Evolutionary conservation across 768 basidiomycete genomes (phyloP), one percentile per base, ranked within the genome.

Genomic region (Pisolithus tinctorius): DNA sequence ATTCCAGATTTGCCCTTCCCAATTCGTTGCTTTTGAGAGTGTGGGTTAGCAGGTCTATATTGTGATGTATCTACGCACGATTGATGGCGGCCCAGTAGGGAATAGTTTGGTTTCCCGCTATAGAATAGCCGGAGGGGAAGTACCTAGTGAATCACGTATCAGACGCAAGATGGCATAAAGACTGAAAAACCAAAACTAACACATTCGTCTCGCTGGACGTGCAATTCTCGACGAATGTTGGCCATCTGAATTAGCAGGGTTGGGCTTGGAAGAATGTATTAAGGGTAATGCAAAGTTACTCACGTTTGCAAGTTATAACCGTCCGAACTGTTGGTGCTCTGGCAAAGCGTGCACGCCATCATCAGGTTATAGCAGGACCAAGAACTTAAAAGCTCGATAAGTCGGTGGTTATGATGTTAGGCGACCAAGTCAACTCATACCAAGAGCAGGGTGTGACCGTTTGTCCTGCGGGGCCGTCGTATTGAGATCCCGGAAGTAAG

Each of bases 331-430:
- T 51, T 29, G 9, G 49, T 26, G n/a, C 67, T 68, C 60, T 82
- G 80, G 48, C 80, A 82, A 20, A 69, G 55, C 9, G 74, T 69
- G 47, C 80, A 82, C 6, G 74, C 80, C 58, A 72, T 73, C 52
- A 79, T 60, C 13, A 81, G 64, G 49, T 82, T 82, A 52, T 82
- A 82, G 10, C 73, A 75, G 23, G 74, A 70, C 79, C 79, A 81
- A 1, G 80, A 81, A 44, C 80, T 82, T 31, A 2, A 34, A 25
- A 1, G 4, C 8, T 45, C 7, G 4, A 4, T 45, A 8, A 16
- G 38, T 20, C 20, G 13, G 16, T 43, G 41, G n/a, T 3, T 26
- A n/a, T 46, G 30, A 48, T 8, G 30, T 16, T 36, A 47, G 23
- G 31, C 7, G 23, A 9, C 13, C 17, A 34, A 40, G 27, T 29